A percentile compares a stretch with the other conserved stretches of the same genome.
Evolutionary conservation across 2,329 filamentous ascomycete species (phyloP).

Genomic region (Alternaria brassicae): DNA sequence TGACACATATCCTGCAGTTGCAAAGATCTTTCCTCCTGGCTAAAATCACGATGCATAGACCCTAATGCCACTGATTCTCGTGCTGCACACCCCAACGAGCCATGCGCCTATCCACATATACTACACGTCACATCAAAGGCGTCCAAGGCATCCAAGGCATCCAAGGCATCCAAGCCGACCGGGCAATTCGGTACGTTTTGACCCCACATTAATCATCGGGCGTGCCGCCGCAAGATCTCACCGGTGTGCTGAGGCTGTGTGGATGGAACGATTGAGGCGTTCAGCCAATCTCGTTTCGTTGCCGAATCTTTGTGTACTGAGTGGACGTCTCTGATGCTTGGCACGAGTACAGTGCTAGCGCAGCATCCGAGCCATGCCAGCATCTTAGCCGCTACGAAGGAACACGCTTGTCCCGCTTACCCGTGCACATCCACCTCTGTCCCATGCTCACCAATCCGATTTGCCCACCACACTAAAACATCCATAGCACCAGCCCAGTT

Average conservation of each 20-base stretch:
- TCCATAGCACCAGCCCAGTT: constrained; percentile 2
- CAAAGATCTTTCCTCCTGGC: background rate
- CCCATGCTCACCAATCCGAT: background rate
- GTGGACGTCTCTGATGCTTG: background rate
- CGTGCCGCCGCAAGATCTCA: background rate
- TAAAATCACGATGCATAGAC: background rate
- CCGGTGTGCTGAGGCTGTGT: constrained; percentile 4
- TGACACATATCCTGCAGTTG: background rate
- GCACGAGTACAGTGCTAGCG: too few relatives aligned
- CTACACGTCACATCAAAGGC: constrained; percentile 3
- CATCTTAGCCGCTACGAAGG: constrained; percentile 6
- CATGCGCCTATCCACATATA: background rate
- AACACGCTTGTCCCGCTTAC: constrained; percentile 6
- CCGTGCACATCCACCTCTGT: background rate
- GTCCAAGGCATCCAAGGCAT: background rate
- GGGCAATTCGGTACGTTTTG: constrained; percentile 3
- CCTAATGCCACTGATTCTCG: background rate
- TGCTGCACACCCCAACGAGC: background rate
- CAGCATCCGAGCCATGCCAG: too few relatives aligned
- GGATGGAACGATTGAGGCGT: constrained; percentile 1
- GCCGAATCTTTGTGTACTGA: background rate
- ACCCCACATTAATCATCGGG: background rate
- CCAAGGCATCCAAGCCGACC: constrained; percentile 4
- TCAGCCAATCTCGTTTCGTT: constrained; percentile 2
- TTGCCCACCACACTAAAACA: background rate